Percentiles rank a stretch among this genome's conserved stretches.
phyloP scores from a whole-genome alignment of 2,329 filamentous ascomycete species.

The Verticillium albo-atrum region DNA sequence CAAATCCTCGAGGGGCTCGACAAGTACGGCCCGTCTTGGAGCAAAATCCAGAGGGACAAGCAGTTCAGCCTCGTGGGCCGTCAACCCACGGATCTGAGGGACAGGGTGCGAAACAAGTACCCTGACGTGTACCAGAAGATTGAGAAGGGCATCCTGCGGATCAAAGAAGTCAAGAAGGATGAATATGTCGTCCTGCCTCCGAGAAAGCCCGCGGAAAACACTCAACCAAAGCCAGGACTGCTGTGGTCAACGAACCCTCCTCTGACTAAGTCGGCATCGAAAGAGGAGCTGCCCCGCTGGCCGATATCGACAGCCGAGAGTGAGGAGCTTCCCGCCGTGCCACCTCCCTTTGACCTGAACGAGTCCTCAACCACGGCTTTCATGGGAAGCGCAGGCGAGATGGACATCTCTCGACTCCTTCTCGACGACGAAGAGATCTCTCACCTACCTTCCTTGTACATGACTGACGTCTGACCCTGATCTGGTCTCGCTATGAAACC shows the following conservation, averaged over 20 bases:
- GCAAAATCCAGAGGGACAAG: constrained; percentile 58
- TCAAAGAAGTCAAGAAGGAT: constrained; percentile 37
- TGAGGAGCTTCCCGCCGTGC: constrained; percentile 15
- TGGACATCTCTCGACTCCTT: constrained; percentile 58
- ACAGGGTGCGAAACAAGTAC: constrained; percentile 61
- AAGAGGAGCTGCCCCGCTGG: constrained; percentile 44
- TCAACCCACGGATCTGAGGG: constrained; percentile 59
- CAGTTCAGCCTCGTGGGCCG: constrained; percentile 53
- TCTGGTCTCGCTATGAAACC: constrained; percentile 1
- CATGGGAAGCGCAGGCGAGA: constrained; percentile 44
- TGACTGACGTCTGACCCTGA: constrained; percentile 14
- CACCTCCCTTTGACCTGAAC: constrained; percentile 36
- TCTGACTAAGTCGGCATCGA: constrained; percentile 34
- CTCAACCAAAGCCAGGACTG: constrained; percentile 29
- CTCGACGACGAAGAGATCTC: constrained; percentile 44
- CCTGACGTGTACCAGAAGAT: constrained; percentile 52
- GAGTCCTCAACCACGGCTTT: constrained; percentile 35
- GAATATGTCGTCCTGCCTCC: too few species aligned
- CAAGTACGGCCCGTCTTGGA: constrained; percentile 59
- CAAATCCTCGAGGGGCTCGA: constrained; percentile 58
- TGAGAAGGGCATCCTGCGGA: constrained; percentile 48
- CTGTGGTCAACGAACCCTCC: constrained; percentile 32
- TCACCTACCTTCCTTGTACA: constrained; percentile 18
- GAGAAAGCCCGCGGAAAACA: constrained; percentile 41
- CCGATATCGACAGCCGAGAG: constrained; percentile 28